Evolutionary conservation across 2,329 filamentous ascomycete genomes (phyloP).

Genomic region (Neonectria neomacrospora): DNA sequence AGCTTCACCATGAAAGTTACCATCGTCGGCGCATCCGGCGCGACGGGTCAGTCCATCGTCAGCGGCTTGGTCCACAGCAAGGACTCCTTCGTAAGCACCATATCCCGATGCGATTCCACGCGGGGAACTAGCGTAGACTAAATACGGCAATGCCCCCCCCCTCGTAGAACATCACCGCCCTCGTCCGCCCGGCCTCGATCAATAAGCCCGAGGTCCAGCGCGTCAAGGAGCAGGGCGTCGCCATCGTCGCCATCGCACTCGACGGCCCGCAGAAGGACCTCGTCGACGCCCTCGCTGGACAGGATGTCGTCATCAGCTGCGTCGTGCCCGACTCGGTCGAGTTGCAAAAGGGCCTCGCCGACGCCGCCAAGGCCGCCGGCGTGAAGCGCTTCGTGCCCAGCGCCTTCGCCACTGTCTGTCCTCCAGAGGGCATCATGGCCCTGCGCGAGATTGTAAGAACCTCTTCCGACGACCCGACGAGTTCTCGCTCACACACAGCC

Average conservation of each 20-base stretch:
- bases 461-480: background rate
- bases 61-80: conserved; percentile 2
- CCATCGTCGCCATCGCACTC: conserved; percentile 1
- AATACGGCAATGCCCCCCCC: background rate
- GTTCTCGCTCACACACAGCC: no score
- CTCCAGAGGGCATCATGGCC: background rate
- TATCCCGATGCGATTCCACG: background rate
- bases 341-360: conserved; percentile 1
- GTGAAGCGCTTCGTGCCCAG: conserved; percentile 24
- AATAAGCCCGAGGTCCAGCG: conserved; percentile 1
- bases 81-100: background rate
- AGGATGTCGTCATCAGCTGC: conserved; percentile 14
- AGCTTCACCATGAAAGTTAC: conserved; percentile 8
- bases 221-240: conserved; percentile 2
- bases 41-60: conserved; percentile 17
- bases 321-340: background rate
- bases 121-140: background rate
- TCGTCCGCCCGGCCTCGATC: conserved; percentile 13
- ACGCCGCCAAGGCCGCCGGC: conserved; percentile 15
- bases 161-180: conserved; percentile 10
- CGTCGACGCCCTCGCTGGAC: conserved; percentile 3
- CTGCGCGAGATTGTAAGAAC: conserved; percentile 9
- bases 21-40: conserved; percentile 22
- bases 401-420: background rate
- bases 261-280: conserved; percentile 1